Base-by-base conservation (phyloP, 306 rosid species). In the Arachis stenosperma region DNA sequence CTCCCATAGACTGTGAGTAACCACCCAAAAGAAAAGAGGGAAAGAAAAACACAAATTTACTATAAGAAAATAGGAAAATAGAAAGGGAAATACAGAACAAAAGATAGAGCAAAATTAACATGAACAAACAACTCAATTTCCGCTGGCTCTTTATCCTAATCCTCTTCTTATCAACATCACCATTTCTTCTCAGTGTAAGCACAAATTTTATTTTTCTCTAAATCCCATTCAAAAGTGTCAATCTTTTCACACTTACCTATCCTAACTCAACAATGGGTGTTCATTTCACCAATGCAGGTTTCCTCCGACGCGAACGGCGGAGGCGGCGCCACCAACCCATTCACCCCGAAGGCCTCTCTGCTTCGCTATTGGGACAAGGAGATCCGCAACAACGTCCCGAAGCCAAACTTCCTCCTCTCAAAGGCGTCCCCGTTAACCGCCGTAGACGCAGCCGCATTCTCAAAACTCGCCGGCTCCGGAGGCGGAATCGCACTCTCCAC, bases 361-460 rank as follows among this genome's bases (percentile, higher is more conserved):
- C 75, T 72, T 57, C 93, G 99, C 1, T 95, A 95, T 80, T 95
- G 99, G 99, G 87, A 82, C 81, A 90, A 86, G 55, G 97, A 90
- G 97, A 88, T 94, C 84, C 91, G 92, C 14, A 95, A 82, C 82
- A 58, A 69, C 55, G 30, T 73, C 6, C 82, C 88, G 1, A 87
- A 81, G 17, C 87, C 99, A 0, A 22, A 65, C 5, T 95, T 95
- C 47, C 75, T 95, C 6, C 60, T 95, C 6, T 80, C 95, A 0
- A 95, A 91, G 75, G 98, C 89, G 1, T 91, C 99, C 7, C 97
- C 99, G 1, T 54, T 95, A 37, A 82, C 13, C 47, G 86, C 97
- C 0, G 89, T 78, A 9, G 89, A 86, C 37, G 73, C 98, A 0
- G 97, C 97, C 0, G 63, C 80, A 8, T 91, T 90, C 22, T 77